phyloP scores from a whole-genome alignment of 1,139 yeast species.

The Hyphopichia pseudoburtonii region DNA sequence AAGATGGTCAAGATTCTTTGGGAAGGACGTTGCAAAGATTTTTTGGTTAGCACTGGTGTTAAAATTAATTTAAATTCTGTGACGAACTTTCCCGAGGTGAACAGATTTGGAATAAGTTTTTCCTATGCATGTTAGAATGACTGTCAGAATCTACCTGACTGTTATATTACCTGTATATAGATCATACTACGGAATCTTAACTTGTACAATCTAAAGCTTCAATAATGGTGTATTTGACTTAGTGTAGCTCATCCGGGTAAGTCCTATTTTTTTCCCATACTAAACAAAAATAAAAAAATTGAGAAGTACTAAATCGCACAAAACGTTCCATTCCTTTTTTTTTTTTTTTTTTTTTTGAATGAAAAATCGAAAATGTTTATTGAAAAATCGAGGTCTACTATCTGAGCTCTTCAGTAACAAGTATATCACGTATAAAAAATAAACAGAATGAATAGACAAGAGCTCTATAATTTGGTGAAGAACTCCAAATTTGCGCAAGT shows the following conservation, averaged over 20 bases:
- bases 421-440: background rate
- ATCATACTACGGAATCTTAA: too few relatives aligned
- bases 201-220: too few relatives aligned
- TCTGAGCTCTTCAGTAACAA: background rate
- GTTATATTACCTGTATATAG: too few relatives aligned
- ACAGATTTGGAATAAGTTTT: conserved; percentile 39
- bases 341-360: conserved; percentile 1
- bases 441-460: conserved; percentile 17
- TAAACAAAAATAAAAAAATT: background rate
- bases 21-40: conserved; percentile 87
- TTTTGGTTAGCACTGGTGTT: conserved; percentile 76
- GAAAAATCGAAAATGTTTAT: too few relatives aligned
- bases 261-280: background rate
- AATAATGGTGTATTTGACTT: background rate
- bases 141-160: too few relatives aligned
- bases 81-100: conserved; percentile 36
- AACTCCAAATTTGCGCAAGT: conserved; percentile 49
- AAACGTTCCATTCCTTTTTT: background rate
- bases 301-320: background rate
- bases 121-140: conserved; percentile 33
- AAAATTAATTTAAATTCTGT: conserved; percentile 37
- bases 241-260: conserved; percentile 7
- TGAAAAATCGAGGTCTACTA: background rate
- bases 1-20: conserved; percentile 65
- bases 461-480: conserved; percentile 39